phyloP scores from a whole-genome alignment of 352 stramenopile species.

The Pythium myriotylum region DNA sequence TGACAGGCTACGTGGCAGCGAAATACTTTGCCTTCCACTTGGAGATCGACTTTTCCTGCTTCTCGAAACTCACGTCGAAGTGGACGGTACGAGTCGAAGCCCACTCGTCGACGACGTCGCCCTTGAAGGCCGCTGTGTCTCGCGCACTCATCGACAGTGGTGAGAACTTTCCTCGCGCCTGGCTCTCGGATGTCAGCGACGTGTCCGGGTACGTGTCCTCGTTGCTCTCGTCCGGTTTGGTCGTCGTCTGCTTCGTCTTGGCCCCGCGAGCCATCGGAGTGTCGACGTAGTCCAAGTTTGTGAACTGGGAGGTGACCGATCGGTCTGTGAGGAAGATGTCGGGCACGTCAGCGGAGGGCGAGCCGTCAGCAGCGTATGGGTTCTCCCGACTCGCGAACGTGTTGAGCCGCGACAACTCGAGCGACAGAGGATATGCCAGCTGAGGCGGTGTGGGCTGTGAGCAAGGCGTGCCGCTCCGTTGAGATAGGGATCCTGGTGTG shows the following conservation, averaged over 20 bases:
- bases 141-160: conserved; percentile 12
- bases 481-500: too few species aligned
- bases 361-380: neutral
- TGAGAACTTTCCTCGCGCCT: neutral
- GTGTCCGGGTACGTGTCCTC: conserved; percentile 16
- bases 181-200: neutral
- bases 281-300: conserved; percentile 13
- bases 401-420: neutral
- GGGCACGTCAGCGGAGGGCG: conserved; percentile 1
- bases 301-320: neutral
- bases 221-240: neutral
- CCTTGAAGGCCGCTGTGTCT: conserved; percentile 8
- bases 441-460: neutral
- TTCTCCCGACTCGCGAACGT: neutral
- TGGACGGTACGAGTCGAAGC: conserved; percentile 8
- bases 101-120: conserved; percentile 21
- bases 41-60: conserved; percentile 16
- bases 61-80: conserved; percentile 12
- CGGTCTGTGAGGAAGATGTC: conserved; percentile 11
- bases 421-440: neutral
- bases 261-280: neutral
- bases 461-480: too few species aligned
- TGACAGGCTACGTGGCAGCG: neutral
- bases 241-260: neutral
- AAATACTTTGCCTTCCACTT: conserved; percentile 33